Conservation (phyloP, 192 early-diverging fungal species). For the Umbelopsis sp. region DNA sequence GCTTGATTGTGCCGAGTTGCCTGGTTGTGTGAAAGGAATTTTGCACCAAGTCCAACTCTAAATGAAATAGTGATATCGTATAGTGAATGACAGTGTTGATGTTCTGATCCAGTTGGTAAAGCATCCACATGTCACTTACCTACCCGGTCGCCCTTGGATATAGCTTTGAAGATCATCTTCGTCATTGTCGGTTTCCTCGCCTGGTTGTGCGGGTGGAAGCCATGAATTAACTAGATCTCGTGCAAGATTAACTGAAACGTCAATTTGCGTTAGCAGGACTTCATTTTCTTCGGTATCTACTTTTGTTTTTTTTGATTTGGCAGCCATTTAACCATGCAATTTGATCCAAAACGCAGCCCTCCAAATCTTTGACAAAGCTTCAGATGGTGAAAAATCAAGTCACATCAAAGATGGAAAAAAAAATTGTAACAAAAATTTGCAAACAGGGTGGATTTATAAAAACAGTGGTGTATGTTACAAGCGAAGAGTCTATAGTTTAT, state of each 20-base stretch:
- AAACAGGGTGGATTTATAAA: neutral
- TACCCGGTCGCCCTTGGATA: constrained; percentile 38
- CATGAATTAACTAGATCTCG: constrained; percentile 49
- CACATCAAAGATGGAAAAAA: neutral
- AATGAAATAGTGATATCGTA: too few species aligned
- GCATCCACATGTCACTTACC: constrained; percentile 33
- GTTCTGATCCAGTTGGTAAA: too few species aligned
- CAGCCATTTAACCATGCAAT: neutral
- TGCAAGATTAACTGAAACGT: constrained; percentile 48
- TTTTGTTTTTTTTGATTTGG: constrained; percentile 38
- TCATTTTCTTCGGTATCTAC: constrained; percentile 44
- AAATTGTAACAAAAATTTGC: too few species aligned
- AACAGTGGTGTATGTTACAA: too few species aligned
- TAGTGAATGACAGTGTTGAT: too few species aligned
- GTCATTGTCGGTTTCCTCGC: constrained; percentile 43
- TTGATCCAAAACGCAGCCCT: neutral
- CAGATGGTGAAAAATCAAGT: neutral
- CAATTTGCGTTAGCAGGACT: constrained; percentile 53
- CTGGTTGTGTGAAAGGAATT: constrained; percentile 52
- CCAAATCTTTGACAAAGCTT: neutral
- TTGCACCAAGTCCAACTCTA: constrained; percentile 56
- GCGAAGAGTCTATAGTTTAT: neutral
- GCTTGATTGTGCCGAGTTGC: constrained; percentile 45
- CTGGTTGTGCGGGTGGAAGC: constrained; percentile 38
- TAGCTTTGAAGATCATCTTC: constrained; percentile 23